Percentiles rank a stretch among this genome's conserved stretches.
These are phyloP conservation scores for Suhomyces guaymorum DNA, from an alignment of 1,139 yeast species.

Conservation along the genomic window DNA sequence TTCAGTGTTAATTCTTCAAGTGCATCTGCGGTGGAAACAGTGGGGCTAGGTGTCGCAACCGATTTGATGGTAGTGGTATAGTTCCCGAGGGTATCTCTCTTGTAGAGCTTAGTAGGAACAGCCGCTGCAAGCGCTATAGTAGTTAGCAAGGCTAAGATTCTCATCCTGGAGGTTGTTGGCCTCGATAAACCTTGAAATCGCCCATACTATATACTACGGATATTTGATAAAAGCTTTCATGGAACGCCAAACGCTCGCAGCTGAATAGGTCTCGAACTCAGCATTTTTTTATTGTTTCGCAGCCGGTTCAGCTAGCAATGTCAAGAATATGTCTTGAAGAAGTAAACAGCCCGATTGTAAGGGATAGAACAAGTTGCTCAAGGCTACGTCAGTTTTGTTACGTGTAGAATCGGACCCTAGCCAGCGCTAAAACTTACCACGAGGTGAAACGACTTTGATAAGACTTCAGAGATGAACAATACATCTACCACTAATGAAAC, in stretches of 20 bases:
- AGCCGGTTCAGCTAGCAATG: constrained; percentile 4
- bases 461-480: no score
- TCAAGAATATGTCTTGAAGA: not conserved
- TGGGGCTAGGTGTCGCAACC: constrained; percentile 20
- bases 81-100: constrained; percentile 2
- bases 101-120: constrained; percentile 3
- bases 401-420: no score
- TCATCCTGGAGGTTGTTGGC: constrained; percentile 1
- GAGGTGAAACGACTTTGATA: no score
- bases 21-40: constrained; percentile 9
- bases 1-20: constrained; percentile 5
- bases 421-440: no score
- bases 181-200: not conserved
- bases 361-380: constrained; percentile 3
- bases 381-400: not conserved
- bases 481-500: not conserved
- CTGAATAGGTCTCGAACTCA: not conserved
- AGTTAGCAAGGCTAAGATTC: not conserved
- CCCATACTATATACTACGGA: not conserved
- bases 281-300: constrained; percentile 6
- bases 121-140: constrained; percentile 4
- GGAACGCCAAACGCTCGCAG: not conserved
- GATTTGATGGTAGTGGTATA: constrained; percentile 19
- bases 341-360: not conserved
- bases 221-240: no score